Base-by-base conservation (phyloP, 2,329 filamentous ascomycete genomes). In the Zymoseptoria pseudotritici region DNA sequence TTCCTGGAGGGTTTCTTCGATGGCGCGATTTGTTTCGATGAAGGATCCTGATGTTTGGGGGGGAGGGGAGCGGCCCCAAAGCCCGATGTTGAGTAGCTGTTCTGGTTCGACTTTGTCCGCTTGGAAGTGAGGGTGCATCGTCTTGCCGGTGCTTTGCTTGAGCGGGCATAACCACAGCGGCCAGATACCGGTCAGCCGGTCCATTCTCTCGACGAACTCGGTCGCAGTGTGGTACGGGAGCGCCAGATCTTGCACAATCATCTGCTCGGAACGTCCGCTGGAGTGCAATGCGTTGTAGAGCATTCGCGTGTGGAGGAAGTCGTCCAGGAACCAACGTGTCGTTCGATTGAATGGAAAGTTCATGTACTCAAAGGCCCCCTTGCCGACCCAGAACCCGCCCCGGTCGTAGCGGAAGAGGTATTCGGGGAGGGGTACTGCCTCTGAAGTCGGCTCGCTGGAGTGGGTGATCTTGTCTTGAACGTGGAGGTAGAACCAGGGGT, bases 331-430 rank as follows among this genome's bases (percentile, higher is more conserved):
- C 68, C 77, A 82, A 20, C 86, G 80, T 0, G 85, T 88, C 65
- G 83, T 71, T 42, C 80, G 77, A 75, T 86, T 89, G 73, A 88
- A 88, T 0, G 86, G 86, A 1, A 80, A 49, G 42, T 80, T 68
- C 71, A 88, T 88, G 72, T 88, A 89, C 21, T 75, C 72, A 72
- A 86, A 88, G 1, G 85, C 83, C 59, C 85, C 83, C 21, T 75
- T 75, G 9, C 82, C 86, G 3, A 83, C 82, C 86, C 86, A 89
- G 74, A 89, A 89, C 2, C 82, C 85, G 53, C 85, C 86, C 42
- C 86, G 81, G 70, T 89, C 86, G 73, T 87, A 89, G 17, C 86
- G 82, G 73, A 89, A 89, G 61, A 89, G 81, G 71, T 89, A 89
- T 68, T 89, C 86, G 2, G 75, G 74, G 0, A 89, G 66, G 0